A percentile compares a stretch with the other conserved stretches of the same genome.
Evolutionary conservation across 352 stramenopile species (phyloP).

Genomic region (Pythium rhizo-oryzae): DNA sequence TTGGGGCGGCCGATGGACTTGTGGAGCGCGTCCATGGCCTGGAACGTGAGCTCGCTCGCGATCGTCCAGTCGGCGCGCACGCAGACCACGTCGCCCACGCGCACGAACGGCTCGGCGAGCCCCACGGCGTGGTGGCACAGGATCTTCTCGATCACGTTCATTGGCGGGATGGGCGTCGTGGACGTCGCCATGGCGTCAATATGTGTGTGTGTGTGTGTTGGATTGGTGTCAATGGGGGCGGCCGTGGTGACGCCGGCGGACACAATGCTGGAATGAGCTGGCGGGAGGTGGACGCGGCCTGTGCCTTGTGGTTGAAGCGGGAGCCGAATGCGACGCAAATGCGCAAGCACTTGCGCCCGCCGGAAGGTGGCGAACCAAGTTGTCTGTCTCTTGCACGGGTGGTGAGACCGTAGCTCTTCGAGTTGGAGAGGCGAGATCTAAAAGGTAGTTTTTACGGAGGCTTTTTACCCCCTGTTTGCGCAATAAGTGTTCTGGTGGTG

Average conservation of each 20-base stretch:
- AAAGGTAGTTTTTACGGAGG: too few relatives aligned
- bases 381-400: too few relatives aligned
- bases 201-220: not conserved
- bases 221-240: not conserved
- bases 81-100: slow-evolving; percentile 74
- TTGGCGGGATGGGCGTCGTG: slow-evolving; percentile 34
- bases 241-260: not conserved
- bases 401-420: too few relatives aligned
- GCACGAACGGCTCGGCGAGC: slow-evolving; percentile 49
- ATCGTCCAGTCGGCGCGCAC: slow-evolving; percentile 83
- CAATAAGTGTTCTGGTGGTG: slow-evolving; percentile 19
- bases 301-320: slow-evolving; percentile 12
- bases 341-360: slow-evolving; percentile 2
- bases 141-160: slow-evolving; percentile 90
- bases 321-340: not conserved
- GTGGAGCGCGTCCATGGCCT: slow-evolving; percentile 86
- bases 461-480: too few relatives aligned
- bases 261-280: too few relatives aligned
- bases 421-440: too few relatives aligned
- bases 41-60: slow-evolving; percentile 78
- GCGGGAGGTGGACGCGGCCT: not conserved
- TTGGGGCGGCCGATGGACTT: slow-evolving; percentile 68
- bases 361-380: not conserved
- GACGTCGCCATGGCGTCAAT: not conserved
- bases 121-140: slow-evolving; percentile 72